Conservation (phyloP, 2,329 filamentous ascomycete genomes). For the Drechslera avenae region DNA sequence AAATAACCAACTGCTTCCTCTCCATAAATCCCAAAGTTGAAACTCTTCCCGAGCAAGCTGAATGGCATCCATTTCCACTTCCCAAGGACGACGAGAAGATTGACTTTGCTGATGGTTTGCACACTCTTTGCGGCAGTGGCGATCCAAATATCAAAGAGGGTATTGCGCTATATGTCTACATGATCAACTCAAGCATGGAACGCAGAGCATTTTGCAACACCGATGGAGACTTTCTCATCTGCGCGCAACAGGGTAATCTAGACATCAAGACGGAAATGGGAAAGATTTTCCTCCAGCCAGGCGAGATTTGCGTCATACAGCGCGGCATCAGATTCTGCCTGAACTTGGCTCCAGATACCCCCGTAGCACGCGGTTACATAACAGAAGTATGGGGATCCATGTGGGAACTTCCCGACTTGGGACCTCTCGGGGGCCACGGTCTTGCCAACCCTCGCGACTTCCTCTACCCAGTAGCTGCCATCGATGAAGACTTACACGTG, state of each 20-base stretch:
- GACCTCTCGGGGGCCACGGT: slow-evolving; percentile 49
- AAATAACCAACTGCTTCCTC: slow-evolving; percentile 53
- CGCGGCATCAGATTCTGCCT: slow-evolving; percentile 48
- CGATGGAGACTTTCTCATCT: slow-evolving; percentile 48
- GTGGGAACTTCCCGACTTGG: slow-evolving; percentile 49
- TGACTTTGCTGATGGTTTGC: slow-evolving; percentile 56
- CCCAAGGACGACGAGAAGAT: slow-evolving; percentile 46
- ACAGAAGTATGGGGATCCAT: slow-evolving; percentile 50
- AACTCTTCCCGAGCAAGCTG: slow-evolving; percentile 58
- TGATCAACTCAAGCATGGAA: slow-evolving; percentile 55
- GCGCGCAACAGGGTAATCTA: slow-evolving; percentile 43
- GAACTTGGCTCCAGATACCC: slow-evolving; percentile 40
- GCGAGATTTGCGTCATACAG: slow-evolving; percentile 50
- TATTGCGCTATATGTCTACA: slow-evolving; percentile 57
- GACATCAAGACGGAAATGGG: slow-evolving; percentile 50
- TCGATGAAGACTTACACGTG: slow-evolving; percentile 45
- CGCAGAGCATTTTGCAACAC: slow-evolving; percentile 54
- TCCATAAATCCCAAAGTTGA: slow-evolving; percentile 55
- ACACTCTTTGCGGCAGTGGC: slow-evolving; percentile 57
- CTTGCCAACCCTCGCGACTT: slow-evolving; percentile 50
- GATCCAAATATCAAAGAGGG: slow-evolving; percentile 59
- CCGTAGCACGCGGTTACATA: slow-evolving; percentile 47
- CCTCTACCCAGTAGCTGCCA: slow-evolving; percentile 46
- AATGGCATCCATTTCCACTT: slow-evolving; percentile 53
- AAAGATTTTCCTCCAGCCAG: slow-evolving; percentile 46